Percentiles rank a stretch among this genome's conserved stretches.
Evolutionary conservation across 768 basidiomycete species (phyloP).

Genomic region (Gloeophyllum trabeum): DNA sequence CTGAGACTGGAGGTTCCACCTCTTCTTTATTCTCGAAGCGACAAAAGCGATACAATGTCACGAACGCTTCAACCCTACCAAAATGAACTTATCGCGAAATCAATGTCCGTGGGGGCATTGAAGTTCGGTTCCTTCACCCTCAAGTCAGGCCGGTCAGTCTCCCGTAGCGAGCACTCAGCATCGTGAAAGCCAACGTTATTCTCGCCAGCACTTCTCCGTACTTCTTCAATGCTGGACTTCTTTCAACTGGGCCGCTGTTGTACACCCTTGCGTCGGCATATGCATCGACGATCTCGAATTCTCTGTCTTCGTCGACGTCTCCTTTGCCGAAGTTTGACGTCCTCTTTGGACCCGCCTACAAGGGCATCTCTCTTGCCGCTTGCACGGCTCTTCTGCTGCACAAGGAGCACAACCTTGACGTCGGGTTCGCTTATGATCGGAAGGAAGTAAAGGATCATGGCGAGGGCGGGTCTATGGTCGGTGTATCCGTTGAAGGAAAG

Average conservation of each 20-base stretch:
- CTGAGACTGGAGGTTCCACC: too few species aligned
- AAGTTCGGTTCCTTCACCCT: constrained; percentile 89
- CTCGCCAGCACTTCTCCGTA: constrained; percentile 73
- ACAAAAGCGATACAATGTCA: too few species aligned
- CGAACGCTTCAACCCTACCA: constrained; percentile 37
- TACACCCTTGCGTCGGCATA: constrained; percentile 71
- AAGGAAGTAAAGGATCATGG: constrained; percentile 97
- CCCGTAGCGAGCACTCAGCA: constrained; percentile 1
- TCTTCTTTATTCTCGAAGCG: too few species aligned
- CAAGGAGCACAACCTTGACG: constrained; percentile 46
- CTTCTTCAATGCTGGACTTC: constrained; percentile 91
- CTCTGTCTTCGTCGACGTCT: constrained; percentile 20
- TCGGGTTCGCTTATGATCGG: constrained; percentile 86
- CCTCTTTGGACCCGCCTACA: constrained; percentile 95
- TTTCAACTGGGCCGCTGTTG: constrained; percentile 78
- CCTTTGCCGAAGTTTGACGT: constrained; percentile 52
- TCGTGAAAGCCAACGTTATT: neutral
- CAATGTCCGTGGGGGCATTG: constrained; percentile 62
- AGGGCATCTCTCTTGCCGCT: constrained; percentile 90
- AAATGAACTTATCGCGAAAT: constrained; percentile 53
- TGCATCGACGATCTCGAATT: constrained; percentile 61
- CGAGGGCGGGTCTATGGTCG: constrained; percentile 88
- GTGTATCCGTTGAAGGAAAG: constrained; percentile 70
- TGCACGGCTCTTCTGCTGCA: constrained; percentile 69
- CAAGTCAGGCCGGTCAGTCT: constrained; percentile 84